Evolutionary conservation across 169 alveolate genomes (phyloP).

Genomic region (Theileria equi): DNA sequence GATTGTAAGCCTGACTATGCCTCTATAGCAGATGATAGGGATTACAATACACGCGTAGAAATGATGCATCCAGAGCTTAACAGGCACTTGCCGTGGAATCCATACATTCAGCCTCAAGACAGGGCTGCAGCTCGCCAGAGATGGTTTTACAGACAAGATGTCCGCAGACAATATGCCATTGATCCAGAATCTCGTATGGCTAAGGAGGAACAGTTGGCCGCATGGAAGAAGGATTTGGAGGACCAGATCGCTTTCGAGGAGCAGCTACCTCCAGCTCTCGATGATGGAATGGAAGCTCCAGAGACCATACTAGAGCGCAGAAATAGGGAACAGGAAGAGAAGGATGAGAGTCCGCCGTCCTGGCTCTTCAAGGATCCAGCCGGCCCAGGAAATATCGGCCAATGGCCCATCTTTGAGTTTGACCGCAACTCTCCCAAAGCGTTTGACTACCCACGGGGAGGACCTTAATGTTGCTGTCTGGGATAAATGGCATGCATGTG

Average conservation of each 20-base stretch:
- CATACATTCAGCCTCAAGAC: constrained; percentile 72
- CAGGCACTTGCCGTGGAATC: constrained; percentile 84
- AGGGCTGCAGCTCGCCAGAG: constrained; percentile 63
- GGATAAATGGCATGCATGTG: too few species aligned
- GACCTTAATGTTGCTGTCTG: too few species aligned
- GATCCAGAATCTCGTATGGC: constrained; percentile 78
- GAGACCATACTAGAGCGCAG: background rate
- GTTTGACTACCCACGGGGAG: too few species aligned
- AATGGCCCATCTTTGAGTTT: constrained; percentile 23
- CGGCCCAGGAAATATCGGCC: constrained; percentile 57
- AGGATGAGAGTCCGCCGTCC: constrained; percentile 44
- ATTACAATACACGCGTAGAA: constrained; percentile 60
- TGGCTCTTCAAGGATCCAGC: constrained; percentile 65
- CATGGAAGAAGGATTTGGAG: constrained; percentile 41
- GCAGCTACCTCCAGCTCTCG: constrained; percentile 14
- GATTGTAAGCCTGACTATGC: constrained; percentile 64
- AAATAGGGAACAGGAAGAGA: constrained; percentile 21
- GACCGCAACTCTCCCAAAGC: constrained; percentile 40
- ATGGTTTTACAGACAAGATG: constrained; percentile 79
- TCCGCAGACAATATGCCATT: constrained; percentile 76
- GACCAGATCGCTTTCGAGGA: constrained; percentile 23
- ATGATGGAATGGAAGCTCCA: constrained; percentile 17
- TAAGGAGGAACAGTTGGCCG: constrained; percentile 66
- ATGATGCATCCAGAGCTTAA: constrained; percentile 75
- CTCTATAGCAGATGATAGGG: constrained; percentile 66